These are phyloP conservation scores for Moesziomyces sp. DNA, from an alignment of 1,284 basidiomycete species.

Conservation along the genomic window DNA sequence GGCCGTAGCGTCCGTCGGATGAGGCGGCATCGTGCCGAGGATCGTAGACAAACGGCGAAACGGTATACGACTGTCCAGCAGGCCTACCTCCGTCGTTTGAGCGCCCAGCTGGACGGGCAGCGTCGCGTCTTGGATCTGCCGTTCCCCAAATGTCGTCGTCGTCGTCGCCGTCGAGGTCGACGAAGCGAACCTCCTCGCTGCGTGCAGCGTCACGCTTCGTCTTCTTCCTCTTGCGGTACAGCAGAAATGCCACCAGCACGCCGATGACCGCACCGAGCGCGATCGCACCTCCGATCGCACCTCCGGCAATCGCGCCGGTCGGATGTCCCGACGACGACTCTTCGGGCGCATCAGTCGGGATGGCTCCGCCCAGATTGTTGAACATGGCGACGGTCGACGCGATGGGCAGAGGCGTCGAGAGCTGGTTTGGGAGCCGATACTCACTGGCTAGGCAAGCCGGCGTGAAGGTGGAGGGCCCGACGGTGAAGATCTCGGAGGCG, in stretches of 20 bases:
- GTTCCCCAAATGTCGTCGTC: constrained; percentile 22
- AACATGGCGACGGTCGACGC: constrained; percentile 35
- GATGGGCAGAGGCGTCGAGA: constrained; percentile 24
- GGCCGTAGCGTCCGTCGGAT: constrained; percentile 14
- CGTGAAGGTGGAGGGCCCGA: constrained; percentile 14
- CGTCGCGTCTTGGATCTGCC: constrained; percentile 8
- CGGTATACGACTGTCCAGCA: constrained; percentile 21
- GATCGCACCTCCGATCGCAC: constrained; percentile 54
- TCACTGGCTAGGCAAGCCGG: constrained; percentile 22
- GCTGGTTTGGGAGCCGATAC: constrained; percentile 19
- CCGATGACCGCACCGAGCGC: constrained; percentile 47
- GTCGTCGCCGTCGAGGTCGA: constrained; percentile 57
- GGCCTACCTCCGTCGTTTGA: constrained; percentile 3
- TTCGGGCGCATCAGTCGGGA: constrained; percentile 9
- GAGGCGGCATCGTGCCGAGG: constrained; percentile 12
- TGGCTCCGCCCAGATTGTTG: constrained; percentile 46
- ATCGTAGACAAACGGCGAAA: constrained; percentile 53
- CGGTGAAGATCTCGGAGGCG: constrained; percentile 40
- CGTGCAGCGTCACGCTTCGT: constrained; percentile 41
- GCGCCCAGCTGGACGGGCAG: constrained; percentile 8
- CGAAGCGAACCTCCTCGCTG: constrained; percentile 51
- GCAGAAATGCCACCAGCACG: constrained; percentile 37
- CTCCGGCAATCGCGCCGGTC: constrained; percentile 54
- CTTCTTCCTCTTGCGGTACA: constrained; percentile 49
- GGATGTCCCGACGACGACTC: constrained; percentile 2